phyloP scores from a whole-genome alignment of 495 filamentous ascomycete genomes.

The Parmelia sp. region DNA sequence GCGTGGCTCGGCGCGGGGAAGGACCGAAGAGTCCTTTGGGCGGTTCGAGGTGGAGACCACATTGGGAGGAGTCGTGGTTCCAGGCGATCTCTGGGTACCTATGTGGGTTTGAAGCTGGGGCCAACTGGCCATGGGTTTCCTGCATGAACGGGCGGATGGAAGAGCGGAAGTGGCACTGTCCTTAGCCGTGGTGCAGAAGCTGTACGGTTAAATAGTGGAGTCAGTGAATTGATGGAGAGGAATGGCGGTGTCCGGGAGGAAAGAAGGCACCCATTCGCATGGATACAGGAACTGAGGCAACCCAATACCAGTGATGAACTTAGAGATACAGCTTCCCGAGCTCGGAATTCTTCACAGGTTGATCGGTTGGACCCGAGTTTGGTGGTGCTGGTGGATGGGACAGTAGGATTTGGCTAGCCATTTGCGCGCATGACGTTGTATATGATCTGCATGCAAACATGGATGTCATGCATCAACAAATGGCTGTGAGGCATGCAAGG shows the following conservation, averaged over 20 bases:
- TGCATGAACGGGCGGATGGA: background rate
- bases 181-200: background rate
- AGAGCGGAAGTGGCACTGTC: background rate
- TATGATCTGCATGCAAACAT: background rate
- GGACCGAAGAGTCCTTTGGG: background rate
- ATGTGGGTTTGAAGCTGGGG: background rate
- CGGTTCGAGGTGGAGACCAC: background rate
- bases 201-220: background rate
- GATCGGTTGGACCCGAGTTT: too few species aligned
- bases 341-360: too few species aligned
- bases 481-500: background rate
- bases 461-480: background rate
- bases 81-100: too few species aligned
- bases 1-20: background rate
- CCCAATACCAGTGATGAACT: background rate
- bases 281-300: background rate
- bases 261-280: background rate
- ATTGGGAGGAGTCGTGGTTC: too few species aligned
- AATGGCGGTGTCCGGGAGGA: background rate
- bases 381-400: too few species aligned
- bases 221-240: background rate
- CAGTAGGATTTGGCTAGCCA: background rate
- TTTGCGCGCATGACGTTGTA: background rate
- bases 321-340: too few species aligned
- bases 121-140: background rate